Base-by-base conservation (phyloP, 768 basidiomycete species). In the Lactifluus echinatus region DNA sequence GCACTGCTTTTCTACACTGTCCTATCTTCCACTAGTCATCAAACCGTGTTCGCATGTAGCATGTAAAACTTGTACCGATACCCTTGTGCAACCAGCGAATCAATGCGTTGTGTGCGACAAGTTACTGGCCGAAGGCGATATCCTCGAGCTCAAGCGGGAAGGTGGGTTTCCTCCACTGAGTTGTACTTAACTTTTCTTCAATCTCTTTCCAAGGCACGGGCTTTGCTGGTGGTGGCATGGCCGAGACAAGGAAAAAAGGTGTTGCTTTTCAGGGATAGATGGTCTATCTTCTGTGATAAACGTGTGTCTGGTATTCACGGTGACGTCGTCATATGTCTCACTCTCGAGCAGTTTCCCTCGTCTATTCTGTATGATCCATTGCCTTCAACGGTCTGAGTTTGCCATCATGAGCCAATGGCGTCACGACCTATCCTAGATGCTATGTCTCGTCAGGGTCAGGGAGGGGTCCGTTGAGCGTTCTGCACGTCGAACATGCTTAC, bases 141-240 rank as follows among this genome's bases (percentile, higher is more conserved):
- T 93, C 26, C 79, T 96, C 46, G 85, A 90, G 67, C 69, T 98
- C 39, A 85, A 84, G 66, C 80, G 94, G 59, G 96, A 99, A 79
- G 96, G 94, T 84, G 52, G 55, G 77, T 69, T 17, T 10, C 11
- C 11, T n/a, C 23, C 31, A 3, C 37, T 3, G 21, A 14, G 31
- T 12, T 37, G 23, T 4, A n/a, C 15, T 23, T 11, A n/a, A 36
- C 56, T 1, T 8, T 17, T 12, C 17, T 31, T 29, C 7, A 34
- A 8, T 11, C 21, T 33, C 3, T 12, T 29, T 23, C 28, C 14
- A 19, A 92, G 89, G 91, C 24, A 97, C 94, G 10, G 93, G 94
- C 0, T 97, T 89, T 66, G 93, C 94, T 8, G 88, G 89, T 52
- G 93, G 94, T n/a, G 94, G 94, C 6, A 71, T 92, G 63, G 91